A percentile compares a stretch with the other conserved stretches of the same genome.
Evolutionary conservation across 495 filamentous ascomycete species (phyloP).

Genomic region (Penicillium goetzii): DNA sequence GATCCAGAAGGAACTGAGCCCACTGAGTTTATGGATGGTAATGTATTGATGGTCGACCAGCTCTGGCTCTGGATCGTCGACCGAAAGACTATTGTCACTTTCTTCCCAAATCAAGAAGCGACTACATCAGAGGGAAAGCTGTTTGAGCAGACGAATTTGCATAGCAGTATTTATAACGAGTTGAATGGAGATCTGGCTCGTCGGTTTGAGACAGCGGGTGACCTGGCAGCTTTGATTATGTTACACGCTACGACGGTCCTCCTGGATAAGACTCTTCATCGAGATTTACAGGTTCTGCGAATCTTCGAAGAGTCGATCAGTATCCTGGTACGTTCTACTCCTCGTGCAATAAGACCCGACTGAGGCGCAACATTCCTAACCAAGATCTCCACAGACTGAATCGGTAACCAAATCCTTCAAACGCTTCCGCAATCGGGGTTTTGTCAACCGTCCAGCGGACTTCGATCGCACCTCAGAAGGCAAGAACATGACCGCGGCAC

Average conservation of each 20-base stretch:
- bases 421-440: constrained; percentile 58
- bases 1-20: constrained; percentile 22
- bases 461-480: constrained; percentile 52
- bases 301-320: constrained; percentile 71
- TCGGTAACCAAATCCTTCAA: constrained; percentile 66
- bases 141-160: constrained; percentile 64
- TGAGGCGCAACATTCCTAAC: constrained; percentile 16
- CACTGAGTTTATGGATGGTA: constrained; percentile 54
- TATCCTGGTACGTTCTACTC: constrained; percentile 51
- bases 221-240: constrained; percentile 64
- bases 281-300: constrained; percentile 65
- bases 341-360: not conserved
- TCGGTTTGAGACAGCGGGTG: constrained; percentile 63
- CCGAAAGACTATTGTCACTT: constrained; percentile 60
- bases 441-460: constrained; percentile 51
- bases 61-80: constrained; percentile 71
- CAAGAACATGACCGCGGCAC: constrained; percentile 38
- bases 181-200: constrained; percentile 68
- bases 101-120: constrained; percentile 55
- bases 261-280: constrained; percentile 59
- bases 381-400: constrained; percentile 51
- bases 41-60: constrained; percentile 72
- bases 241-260: constrained; percentile 66
- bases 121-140: constrained; percentile 56
- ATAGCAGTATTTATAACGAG: constrained; percentile 68